A percentile compares a stretch with the other conserved stretches of the same genome.
phyloP scores from a whole-genome alignment of 129 eudicot genomes.

The Pittosporum tobira region DNA sequence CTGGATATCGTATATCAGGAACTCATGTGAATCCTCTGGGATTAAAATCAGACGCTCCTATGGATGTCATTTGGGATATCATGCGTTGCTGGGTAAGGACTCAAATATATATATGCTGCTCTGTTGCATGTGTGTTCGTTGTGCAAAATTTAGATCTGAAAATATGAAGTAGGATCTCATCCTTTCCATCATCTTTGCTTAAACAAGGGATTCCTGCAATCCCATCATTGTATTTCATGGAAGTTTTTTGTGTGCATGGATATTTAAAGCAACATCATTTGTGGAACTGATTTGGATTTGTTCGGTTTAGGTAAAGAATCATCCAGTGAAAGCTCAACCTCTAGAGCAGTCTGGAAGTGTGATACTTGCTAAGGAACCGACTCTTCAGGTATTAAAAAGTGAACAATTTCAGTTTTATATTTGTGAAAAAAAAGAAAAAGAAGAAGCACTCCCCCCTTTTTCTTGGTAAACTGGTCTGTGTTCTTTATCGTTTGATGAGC shows the following conservation, averaged over 20 bases:
- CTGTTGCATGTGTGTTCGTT: neutral
- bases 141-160: neutral
- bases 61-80: conserved; percentile 95
- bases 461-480: neutral
- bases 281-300: conserved; percentile 2
- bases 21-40: conserved; percentile 92
- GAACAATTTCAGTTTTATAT: neutral
- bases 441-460: neutral
- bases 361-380: conserved; percentile 80
- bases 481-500: neutral
- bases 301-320: conserved; percentile 52
- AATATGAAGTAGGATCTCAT: neutral
- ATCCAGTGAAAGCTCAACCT: conserved; percentile 94
- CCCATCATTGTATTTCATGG: too few relatives aligned
- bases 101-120: neutral
- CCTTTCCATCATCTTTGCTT: neutral
- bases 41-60: conserved; percentile 90
- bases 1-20: conserved; percentile 93
- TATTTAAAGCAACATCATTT: neutral
- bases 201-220: too few relatives aligned
- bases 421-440: neutral
- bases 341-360: conserved; percentile 74
- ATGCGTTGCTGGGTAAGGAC: conserved; percentile 98
- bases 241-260: too few relatives aligned
- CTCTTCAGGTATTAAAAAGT: conserved; percentile 55